These are phyloP conservation scores for Stenocarpella maydis DNA, from an alignment of 2,329 filamentous ascomycete species.

Conservation along the genomic window DNA sequence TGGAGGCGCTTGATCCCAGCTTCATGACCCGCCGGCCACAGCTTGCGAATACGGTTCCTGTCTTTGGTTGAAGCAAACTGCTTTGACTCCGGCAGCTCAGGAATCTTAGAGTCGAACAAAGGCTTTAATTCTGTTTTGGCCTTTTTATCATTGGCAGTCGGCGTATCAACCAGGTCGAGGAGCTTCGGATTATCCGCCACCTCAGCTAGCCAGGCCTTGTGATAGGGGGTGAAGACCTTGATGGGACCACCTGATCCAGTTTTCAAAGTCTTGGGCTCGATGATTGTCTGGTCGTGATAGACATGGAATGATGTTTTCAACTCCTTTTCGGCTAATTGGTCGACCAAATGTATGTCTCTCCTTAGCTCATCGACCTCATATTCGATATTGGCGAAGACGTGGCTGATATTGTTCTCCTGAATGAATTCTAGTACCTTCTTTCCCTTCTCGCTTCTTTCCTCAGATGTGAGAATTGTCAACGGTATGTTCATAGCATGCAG, in stretches of 20 bases:
- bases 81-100: slow-evolving; percentile 43
- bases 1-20: slow-evolving; percentile 44
- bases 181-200: slow-evolving; percentile 55
- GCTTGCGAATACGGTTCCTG: slow-evolving; percentile 43
- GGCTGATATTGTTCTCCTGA: slow-evolving; percentile 36
- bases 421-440: slow-evolving; percentile 35
- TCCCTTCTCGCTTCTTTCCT: slow-evolving; percentile 36
- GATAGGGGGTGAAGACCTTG: slow-evolving; percentile 42
- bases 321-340: slow-evolving; percentile 28
- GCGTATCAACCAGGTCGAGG: slow-evolving; percentile 49
- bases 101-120: slow-evolving; percentile 43
- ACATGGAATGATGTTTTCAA: slow-evolving; percentile 34
- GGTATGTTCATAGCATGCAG: slow-evolving; percentile 38
- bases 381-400: slow-evolving; percentile 40
- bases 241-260: slow-evolving; percentile 37
- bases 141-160: slow-evolving; percentile 45
- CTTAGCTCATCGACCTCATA: slow-evolving; percentile 42
- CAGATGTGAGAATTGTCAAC: slow-evolving; percentile 37
- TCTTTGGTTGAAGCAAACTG: slow-evolving; percentile 44
- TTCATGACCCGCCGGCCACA: slow-evolving; percentile 48
- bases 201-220: slow-evolving; percentile 46
- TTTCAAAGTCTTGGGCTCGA: slow-evolving; percentile 36
- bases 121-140: slow-evolving; percentile 38
- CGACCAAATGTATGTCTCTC: slow-evolving; percentile 39
- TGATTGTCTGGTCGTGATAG: slow-evolving; percentile 39